Conservation (phyloP, 352 stramenopile species). For the Globisporangium polare region DNA sequence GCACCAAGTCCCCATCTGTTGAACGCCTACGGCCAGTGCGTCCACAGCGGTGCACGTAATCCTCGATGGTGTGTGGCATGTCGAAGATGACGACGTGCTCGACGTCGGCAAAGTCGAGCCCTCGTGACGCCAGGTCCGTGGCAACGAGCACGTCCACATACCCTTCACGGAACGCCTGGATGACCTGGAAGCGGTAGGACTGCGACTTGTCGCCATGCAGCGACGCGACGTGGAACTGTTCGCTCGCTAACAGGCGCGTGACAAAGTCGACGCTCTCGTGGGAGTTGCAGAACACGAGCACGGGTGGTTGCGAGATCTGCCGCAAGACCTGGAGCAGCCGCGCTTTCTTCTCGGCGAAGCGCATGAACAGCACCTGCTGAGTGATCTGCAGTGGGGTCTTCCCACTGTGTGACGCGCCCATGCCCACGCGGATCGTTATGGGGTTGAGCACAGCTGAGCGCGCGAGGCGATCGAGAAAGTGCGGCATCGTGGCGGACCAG, state of each 20-base stretch:
- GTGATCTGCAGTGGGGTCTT: slow-evolving; percentile 73
- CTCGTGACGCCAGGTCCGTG: slow-evolving; percentile 86
- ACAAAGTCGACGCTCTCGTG: slow-evolving; percentile 93
- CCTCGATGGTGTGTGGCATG: slow-evolving; percentile 88
- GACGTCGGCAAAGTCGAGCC: slow-evolving; percentile 86
- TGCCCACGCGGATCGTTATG: slow-evolving; percentile 90
- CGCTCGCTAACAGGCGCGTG: slow-evolving; percentile 89
- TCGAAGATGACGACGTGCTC: slow-evolving; percentile 88
- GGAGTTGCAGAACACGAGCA: slow-evolving; percentile 97
- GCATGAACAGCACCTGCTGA: slow-evolving; percentile 85
- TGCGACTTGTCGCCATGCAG: slow-evolving; percentile 92
- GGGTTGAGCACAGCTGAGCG: slow-evolving; percentile 91
- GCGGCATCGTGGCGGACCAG: slow-evolving; percentile 94
- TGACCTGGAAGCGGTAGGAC: slow-evolving; percentile 44
- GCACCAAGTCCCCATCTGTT: slow-evolving; percentile 14
- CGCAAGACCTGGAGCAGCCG: slow-evolving; percentile 50
- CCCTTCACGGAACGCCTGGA: slow-evolving; percentile 43
- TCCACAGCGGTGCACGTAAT: slow-evolving; percentile 90
- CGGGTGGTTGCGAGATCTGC: slow-evolving; percentile 83
- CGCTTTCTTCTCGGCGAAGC: slow-evolving; percentile 36
- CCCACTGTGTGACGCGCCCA: slow-evolving; percentile 23
- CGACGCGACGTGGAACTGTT: slow-evolving; percentile 93
- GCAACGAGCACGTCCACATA: slow-evolving; percentile 84
- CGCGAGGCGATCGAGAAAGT: slow-evolving; percentile 88
- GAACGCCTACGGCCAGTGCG: slow-evolving; percentile 47